A percentile compares a stretch with the other conserved stretches of the same genome.
Evolutionary conservation across 208 protist genomes (phyloP).

Genomic region (Angomonas deanei): DNA sequence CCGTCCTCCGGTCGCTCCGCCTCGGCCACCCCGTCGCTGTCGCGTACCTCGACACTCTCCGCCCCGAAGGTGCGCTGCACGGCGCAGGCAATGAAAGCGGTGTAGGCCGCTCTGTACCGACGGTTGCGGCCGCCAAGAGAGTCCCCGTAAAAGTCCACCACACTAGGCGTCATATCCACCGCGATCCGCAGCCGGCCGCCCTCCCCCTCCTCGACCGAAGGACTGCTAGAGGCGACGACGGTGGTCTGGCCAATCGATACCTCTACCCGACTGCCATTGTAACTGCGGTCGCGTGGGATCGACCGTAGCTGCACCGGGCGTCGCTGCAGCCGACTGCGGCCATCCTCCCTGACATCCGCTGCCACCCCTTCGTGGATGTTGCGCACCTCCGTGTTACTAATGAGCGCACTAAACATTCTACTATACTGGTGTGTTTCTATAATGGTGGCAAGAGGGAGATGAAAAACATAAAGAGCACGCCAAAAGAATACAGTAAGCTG

Average conservation of each 20-base stretch:
- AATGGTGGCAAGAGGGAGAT: background rate
- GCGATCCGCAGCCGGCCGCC: conserved; percentile 41
- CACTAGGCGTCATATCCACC: conserved; percentile 61
- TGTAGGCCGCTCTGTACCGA: conserved; percentile 58
- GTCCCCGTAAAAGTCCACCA: conserved; percentile 57
- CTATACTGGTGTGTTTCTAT: background rate
- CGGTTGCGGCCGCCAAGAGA: conserved; percentile 36
- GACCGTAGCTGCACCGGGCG: conserved; percentile 34
- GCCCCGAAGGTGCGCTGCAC: conserved; percentile 69
- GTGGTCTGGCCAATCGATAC: conserved; percentile 51
- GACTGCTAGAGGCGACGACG: conserved; percentile 50
- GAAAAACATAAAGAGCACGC: background rate
- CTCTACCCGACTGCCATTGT: conserved; percentile 60
- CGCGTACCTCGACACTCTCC: conserved; percentile 44
- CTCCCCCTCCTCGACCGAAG: conserved; percentile 44
- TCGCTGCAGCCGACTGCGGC: conserved; percentile 73
- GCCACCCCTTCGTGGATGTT: conserved; percentile 64
- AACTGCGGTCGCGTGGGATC: background rate
- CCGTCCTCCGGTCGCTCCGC: conserved; percentile 29
- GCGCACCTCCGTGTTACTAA: conserved; percentile 66
- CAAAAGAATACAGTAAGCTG: background rate
- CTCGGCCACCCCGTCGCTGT: conserved; percentile 56
- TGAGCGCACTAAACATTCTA: conserved; percentile 10
- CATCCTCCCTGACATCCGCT: conserved; percentile 67
- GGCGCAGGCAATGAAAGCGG: conserved; percentile 41